A percentile compares a stretch with the other conserved stretches of the same genome.
phyloP scores from a whole-genome alignment of 805 yeast species.

The Kodamaea lidongshanica region DNA sequence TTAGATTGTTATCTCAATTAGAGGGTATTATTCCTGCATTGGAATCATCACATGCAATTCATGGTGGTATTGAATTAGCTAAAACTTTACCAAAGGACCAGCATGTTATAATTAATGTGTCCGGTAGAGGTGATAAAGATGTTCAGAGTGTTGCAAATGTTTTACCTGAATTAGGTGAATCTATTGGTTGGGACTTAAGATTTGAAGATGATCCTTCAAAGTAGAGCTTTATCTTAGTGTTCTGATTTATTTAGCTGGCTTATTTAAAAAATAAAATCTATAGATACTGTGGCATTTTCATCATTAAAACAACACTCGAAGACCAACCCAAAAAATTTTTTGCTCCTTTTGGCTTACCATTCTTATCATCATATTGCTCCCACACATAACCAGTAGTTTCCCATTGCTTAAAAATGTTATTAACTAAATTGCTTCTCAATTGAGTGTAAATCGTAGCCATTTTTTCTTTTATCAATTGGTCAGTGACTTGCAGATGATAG shows the following conservation, averaged over 20 bases:
- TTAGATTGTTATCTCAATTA: conserved; percentile 77
- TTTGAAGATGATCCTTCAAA: conserved; percentile 54
- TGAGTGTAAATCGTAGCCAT: conserved; percentile 40
- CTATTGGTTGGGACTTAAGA: conserved; percentile 94
- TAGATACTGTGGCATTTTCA: conserved; percentile 65
- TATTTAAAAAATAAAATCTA: conserved; percentile 3
- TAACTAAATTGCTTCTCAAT: conserved; percentile 61
- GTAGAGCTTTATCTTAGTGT: conserved; percentile 10
- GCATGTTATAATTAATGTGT: conserved; percentile 79
- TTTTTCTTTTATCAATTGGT: conserved; percentile 31
- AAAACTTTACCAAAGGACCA: conserved; percentile 71
- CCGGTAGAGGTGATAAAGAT: conserved; percentile 99
- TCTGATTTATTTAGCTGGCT: neutral
- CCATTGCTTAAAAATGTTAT: conserved; percentile 68
- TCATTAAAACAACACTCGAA: conserved; percentile 67
- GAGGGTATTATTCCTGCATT: conserved; percentile 99
- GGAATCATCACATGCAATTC: conserved; percentile 95
- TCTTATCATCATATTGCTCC: conserved; percentile 80
- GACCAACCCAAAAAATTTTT: conserved; percentile 96
- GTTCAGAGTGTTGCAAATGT: conserved; percentile 96
- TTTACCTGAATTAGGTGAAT: conserved; percentile 81
- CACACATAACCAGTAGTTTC: conserved; percentile 71
- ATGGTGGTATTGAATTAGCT: conserved; percentile 85
- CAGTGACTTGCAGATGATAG: conserved; percentile 38
- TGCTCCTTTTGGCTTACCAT: conserved; percentile 75